Conservation (phyloP, 2,329 filamentous ascomycete genomes). For the Chaetothyriales sp. region DNA sequence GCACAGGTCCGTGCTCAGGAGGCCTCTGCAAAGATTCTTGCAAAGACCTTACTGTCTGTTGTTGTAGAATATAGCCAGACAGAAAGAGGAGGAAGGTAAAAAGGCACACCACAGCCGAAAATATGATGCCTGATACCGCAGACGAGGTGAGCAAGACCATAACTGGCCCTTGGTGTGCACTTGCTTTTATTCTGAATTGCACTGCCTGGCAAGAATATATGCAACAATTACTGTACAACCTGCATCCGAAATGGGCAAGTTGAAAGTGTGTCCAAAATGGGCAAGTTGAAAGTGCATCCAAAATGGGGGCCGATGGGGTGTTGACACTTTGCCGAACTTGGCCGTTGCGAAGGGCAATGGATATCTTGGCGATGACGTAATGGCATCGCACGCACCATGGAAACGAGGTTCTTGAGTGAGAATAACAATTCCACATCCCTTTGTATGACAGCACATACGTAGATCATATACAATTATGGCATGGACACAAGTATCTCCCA, state of each 20-base stretch:
- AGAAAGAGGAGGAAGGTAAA: slow-evolving; percentile 77
- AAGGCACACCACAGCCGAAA: slow-evolving; percentile 45
- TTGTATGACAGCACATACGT: no score
- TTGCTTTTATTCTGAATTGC: neutral
- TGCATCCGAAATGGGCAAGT: neutral
- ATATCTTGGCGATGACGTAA: no score
- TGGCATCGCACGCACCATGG: no score
- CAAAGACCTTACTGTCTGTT: slow-evolving; percentile 66
- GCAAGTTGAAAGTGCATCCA: neutral
- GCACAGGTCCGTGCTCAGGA: slow-evolving; percentile 23
- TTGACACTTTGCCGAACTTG: neutral
- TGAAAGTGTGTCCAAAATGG: neutral
- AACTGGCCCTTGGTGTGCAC: neutral
- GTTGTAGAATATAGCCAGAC: slow-evolving; percentile 75
- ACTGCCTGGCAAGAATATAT: neutral
- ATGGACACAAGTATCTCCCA: neutral
- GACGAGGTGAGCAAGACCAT: slow-evolving; percentile 36
- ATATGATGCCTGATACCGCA: slow-evolving; percentile 31
- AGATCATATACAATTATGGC: neutral
- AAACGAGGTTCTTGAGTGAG: no score
- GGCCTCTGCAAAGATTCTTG: slow-evolving; percentile 55
- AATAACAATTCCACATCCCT: no score
- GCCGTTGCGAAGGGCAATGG: neutral
- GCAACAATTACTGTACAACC: neutral
- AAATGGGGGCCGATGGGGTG: neutral